Conservation (phyloP, 192 early-diverging fungal genomes). For the Radiomyces spectabilis region DNA sequence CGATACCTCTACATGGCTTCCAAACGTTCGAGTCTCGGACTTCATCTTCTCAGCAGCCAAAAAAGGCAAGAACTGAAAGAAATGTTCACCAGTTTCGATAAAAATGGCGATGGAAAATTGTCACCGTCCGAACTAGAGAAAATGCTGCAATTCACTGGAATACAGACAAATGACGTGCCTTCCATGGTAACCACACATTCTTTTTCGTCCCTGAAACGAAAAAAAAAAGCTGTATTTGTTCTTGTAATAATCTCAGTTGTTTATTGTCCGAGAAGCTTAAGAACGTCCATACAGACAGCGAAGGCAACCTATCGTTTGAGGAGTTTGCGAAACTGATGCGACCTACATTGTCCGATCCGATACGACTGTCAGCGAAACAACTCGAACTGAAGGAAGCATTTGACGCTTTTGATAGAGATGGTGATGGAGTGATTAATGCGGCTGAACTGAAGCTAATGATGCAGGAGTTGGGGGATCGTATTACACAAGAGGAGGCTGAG, state of each 20-base stretch:
- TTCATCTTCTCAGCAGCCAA: conserved; percentile 15
- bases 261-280: background rate
- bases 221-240: conserved; percentile 39
- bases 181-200: conserved; percentile 55
- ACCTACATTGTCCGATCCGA: conserved; percentile 13
- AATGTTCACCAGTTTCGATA: conserved; percentile 40
- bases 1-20: conserved; percentile 1
- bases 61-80: conserved; percentile 21
- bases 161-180: conserved; percentile 47
- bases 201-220: conserved; percentile 29
- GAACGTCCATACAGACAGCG: conserved; percentile 28
- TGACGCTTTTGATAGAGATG: conserved; percentile 26
- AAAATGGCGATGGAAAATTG: conserved; percentile 34
- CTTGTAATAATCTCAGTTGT: background rate
- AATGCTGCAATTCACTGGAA: conserved; percentile 23
- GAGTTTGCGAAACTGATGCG: conserved; percentile 56
- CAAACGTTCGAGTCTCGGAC: conserved; percentile 8
- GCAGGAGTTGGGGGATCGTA: conserved; percentile 17
- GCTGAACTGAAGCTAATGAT: conserved; percentile 22
- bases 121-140: conserved; percentile 24
- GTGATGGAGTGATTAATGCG: conserved; percentile 17
- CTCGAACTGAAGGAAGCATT: conserved; percentile 26
- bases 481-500: conserved; percentile 16
- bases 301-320: conserved; percentile 51
- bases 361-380: background rate